Conservation (phyloP, 2,329 filamentous ascomycete genomes). For the Colletotrichum siamense region DNA sequence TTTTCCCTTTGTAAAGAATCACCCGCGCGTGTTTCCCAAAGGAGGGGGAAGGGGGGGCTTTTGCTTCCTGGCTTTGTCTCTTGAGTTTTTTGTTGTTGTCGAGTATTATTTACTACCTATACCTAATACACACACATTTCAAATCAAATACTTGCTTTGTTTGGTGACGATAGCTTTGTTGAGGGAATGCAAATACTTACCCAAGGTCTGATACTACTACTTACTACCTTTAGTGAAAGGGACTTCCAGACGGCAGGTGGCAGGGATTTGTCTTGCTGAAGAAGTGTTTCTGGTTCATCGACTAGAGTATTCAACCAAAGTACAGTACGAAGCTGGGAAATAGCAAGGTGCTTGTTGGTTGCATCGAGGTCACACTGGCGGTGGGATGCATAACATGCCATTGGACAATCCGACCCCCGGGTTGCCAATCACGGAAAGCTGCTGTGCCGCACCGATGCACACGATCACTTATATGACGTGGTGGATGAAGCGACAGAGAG, state of each 20-base stretch:
- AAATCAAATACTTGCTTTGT: neutral
- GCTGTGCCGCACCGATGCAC: neutral
- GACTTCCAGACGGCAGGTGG: neutral
- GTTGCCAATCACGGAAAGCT: neutral
- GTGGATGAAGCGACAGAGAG: neutral
- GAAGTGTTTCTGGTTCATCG: neutral
- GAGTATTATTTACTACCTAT: neutral
- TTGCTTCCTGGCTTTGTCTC: neutral
- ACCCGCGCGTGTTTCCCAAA: neutral
- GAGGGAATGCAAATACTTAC: neutral
- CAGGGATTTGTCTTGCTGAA: neutral
- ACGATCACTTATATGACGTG: neutral
- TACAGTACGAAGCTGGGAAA: neutral
- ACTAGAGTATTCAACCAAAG: neutral
- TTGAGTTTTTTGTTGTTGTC: neutral
- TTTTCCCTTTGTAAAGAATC: constrained; percentile 6
- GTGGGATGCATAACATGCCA: neutral
- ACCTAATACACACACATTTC: neutral
- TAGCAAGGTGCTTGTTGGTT: neutral
- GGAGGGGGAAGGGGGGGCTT: neutral
- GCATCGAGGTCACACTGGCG: neutral
- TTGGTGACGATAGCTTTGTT: neutral
- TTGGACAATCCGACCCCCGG: neutral
- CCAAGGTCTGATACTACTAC: neutral
- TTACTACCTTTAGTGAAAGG: neutral